Evolutionary conservation across 441 rosid genomes (phyloP), one percentile per base, ranked within the genome.

Genomic region (Pelargonium citronellum): DNA sequence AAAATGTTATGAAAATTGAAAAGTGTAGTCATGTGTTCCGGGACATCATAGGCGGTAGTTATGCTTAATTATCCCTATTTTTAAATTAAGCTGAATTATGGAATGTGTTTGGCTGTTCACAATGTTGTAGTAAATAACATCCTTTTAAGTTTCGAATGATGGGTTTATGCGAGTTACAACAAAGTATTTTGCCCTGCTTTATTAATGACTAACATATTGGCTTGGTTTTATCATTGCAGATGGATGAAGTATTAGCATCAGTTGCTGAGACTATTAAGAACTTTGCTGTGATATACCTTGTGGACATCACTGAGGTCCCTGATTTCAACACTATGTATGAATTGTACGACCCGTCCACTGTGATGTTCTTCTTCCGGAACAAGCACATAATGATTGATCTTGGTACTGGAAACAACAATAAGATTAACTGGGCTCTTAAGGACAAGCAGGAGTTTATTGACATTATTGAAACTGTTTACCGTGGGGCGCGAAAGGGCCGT

Each of bases 351-450:
- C 44, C 44, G 9, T 41, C 44, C 9, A 41, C 44, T 41, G 44
- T 41, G 1, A 91, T 94, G 97, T 94, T 94, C 85, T 90, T 94
- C 84, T 94, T 94, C 66, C 87, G 96, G 85, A 94, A 94, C 88
- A 91, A 94, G 73, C 97, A 90, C 83, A 90, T 91, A 11, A 94
- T 91, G 94, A 89, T 91, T 63, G 98, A 91, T 81, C 96, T 94
- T 43, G 96, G 98, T 10, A 94, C 95, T 30, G 97, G 98, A 47
- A 94, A 90, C 83, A 94, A 91, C 84, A 94, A 94, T 88, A 91
- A 90, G 86, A 94, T 91, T 77, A 91, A 94, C 68, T 91, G 98
- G 93, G 95, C 96, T 74, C 87, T 91, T 66, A 90, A 91, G 88
- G 97, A 94, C 82, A 94, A 94, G 81, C 97, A 90, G 67, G 97